These are phyloP conservation scores for Zymoseptoria brevis DNA, from an alignment of 2,329 filamentous ascomycete species.

Conservation along the genomic window DNA sequence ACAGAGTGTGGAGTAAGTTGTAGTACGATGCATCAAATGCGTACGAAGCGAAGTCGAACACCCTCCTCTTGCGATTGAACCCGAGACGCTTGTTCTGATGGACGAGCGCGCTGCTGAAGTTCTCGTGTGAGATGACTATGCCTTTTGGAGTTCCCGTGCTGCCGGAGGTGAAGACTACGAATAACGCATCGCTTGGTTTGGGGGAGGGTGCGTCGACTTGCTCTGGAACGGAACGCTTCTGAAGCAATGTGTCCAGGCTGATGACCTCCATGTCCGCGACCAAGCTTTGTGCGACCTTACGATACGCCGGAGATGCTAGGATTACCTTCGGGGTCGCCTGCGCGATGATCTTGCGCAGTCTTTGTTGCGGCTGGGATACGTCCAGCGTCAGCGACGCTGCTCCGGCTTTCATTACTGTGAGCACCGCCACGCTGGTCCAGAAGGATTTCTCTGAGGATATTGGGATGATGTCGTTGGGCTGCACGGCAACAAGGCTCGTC, in stretches of 20 bases:
- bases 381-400: slow-evolving; percentile 7
- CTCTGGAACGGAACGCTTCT: not conserved
- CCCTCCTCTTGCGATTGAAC: slow-evolving; percentile 3
- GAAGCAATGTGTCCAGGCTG: not conserved
- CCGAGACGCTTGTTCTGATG: slow-evolving; percentile 1
- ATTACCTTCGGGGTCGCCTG: slow-evolving; percentile 19
- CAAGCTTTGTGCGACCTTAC: not conserved
- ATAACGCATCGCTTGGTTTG: slow-evolving; percentile 1
- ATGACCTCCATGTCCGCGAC: not conserved
- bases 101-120: slow-evolving; percentile 2
- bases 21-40: slow-evolving; percentile 16
- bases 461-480: slow-evolving; percentile 14
- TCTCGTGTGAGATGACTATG: slow-evolving; percentile 7
- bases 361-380: slow-evolving; percentile 14
- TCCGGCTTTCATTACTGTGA: slow-evolving; percentile 26
- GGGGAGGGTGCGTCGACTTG: not conserved
- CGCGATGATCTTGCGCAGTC: slow-evolving; percentile 21
- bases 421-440: slow-evolving; percentile 21
- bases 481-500: not conserved
- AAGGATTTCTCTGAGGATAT: slow-evolving; percentile 25
- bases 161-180: slow-evolving; percentile 36
- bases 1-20: slow-evolving; percentile 4
- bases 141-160: slow-evolving; percentile 35
- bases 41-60: slow-evolving; percentile 18
- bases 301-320: not conserved